Evolutionary conservation across 2,329 filamentous ascomycete genomes (phyloP).

Genomic region (Xylariaceae sp.): DNA sequence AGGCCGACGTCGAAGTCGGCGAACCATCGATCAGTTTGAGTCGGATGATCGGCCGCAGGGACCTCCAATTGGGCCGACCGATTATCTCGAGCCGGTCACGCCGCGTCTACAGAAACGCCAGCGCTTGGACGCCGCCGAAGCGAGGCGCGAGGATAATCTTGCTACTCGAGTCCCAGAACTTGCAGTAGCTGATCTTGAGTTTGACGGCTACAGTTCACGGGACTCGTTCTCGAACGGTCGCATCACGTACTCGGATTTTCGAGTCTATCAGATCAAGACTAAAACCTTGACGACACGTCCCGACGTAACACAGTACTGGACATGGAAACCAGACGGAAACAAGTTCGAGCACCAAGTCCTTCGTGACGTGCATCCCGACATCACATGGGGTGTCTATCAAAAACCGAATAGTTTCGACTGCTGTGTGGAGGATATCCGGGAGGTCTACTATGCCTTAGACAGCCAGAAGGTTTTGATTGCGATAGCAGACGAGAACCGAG

Average conservation of each 20-base stretch:
- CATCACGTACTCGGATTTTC: conserved; percentile 56
- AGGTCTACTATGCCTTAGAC: conserved; percentile 52
- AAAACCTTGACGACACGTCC: conserved; percentile 52
- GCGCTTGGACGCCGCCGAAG: conserved; percentile 32
- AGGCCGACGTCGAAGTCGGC: conserved; percentile 36
- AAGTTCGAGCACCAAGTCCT: conserved; percentile 62
- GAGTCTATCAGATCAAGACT: conserved; percentile 59
- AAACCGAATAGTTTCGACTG: conserved; percentile 59
- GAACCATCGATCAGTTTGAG: conserved; percentile 42
- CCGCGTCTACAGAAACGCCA: conserved; percentile 41
- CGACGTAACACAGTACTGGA: conserved; percentile 62
- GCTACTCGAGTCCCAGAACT: conserved; percentile 20
- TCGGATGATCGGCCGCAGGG: conserved; percentile 30
- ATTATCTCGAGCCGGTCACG: conserved; percentile 38
- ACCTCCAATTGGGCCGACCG: conserved; percentile 21
- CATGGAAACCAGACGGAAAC: conserved; percentile 50
- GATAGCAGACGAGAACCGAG: conserved; percentile 47
- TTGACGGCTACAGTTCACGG: conserved; percentile 55
- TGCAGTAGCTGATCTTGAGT: conserved; percentile 47
- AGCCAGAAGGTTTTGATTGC: conserved; percentile 50
- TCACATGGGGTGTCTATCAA: conserved; percentile 56
- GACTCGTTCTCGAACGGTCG: conserved; percentile 56
- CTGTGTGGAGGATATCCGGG: conserved; percentile 51
- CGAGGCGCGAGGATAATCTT: conserved; percentile 3
- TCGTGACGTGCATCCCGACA: conserved; percentile 48